Conservation (phyloP, 1,284 basidiomycete genomes). For the Schizopora paradoxa region DNA sequence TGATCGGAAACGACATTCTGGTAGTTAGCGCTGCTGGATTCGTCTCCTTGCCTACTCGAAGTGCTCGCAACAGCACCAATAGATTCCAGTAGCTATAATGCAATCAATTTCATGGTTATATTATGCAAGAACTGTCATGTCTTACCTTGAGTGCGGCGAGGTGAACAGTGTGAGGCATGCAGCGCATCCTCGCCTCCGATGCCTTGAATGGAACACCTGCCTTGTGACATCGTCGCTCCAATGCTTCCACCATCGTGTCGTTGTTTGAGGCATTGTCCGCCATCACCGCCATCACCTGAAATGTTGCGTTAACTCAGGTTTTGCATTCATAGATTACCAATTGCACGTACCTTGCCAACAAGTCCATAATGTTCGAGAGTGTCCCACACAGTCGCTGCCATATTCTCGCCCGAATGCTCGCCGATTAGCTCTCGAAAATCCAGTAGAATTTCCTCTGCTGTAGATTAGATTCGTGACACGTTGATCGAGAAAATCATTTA, state of each 20-base stretch:
- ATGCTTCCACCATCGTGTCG: slow-evolving; percentile 15
- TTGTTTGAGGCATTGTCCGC: slow-evolving; percentile 18
- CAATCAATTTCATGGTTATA: no score
- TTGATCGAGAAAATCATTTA: no score
- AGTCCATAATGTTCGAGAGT: slow-evolving; percentile 12
- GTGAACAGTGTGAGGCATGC: slow-evolving; percentile 18
- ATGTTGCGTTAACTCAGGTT: background rate
- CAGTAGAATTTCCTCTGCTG: slow-evolving; percentile 18
- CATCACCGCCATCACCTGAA: slow-evolving; percentile 10
- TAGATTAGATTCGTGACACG: no score
- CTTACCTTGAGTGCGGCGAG: slow-evolving; percentile 15
- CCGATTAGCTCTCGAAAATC: slow-evolving; percentile 18
- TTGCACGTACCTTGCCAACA: slow-evolving; percentile 3
- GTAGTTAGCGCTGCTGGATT: no score
- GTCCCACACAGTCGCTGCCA: slow-evolving; percentile 13
- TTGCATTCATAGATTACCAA: background rate
- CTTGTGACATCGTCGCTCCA: background rate
- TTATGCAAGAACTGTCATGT: no score
- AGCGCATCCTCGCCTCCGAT: slow-evolving; percentile 8
- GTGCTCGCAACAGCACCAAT: no score
- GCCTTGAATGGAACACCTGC: slow-evolving; percentile 1
- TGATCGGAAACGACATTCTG: no score
- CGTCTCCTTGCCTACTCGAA: no score
- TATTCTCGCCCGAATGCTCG: slow-evolving; percentile 17
- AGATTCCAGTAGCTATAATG: no score